Conservation (phyloP, 768 basidiomycete species). For the Cyclocybe cylindracea region DNA sequence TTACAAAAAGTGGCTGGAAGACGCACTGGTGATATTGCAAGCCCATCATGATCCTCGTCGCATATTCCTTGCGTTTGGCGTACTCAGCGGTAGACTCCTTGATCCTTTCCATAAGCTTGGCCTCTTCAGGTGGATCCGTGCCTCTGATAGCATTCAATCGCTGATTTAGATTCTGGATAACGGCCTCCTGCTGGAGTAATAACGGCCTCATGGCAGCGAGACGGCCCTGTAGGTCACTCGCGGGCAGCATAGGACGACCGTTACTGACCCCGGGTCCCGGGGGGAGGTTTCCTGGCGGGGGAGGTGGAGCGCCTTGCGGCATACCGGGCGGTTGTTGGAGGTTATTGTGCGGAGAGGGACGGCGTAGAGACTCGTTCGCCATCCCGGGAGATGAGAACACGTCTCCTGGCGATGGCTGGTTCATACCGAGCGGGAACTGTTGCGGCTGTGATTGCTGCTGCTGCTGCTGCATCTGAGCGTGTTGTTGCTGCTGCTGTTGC, state of each 20-base stretch:
- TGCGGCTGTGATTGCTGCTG: constrained; percentile 32
- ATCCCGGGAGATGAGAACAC: constrained; percentile 51
- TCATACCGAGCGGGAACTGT: constrained; percentile 31
- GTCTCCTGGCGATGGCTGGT: constrained; percentile 40
- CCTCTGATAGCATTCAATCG: constrained; percentile 5
- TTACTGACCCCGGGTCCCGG: not conserved
- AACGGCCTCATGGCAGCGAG: constrained; percentile 3
- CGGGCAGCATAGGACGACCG: not conserved
- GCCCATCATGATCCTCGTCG: constrained; percentile 32
- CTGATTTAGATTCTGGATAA: not conserved
- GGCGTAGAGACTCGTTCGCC: constrained; percentile 46
- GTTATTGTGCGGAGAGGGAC: constrained; percentile 48
- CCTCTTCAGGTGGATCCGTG: constrained; percentile 8
- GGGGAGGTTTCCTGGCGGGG: not conserved
- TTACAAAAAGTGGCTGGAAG: not conserved
- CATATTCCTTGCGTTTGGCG: constrained; percentile 37
- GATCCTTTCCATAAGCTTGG: constrained; percentile 8
- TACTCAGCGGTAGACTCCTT: constrained; percentile 27
- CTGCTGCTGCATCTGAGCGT: constrained; percentile 22
- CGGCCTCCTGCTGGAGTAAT: constrained; percentile 11
- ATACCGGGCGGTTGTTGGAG: constrained; percentile 17
- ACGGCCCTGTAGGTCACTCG: constrained; percentile 5
- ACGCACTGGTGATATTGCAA: constrained; percentile 5
- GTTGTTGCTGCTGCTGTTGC: constrained; percentile 30
- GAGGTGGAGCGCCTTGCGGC: not conserved